A percentile compares a stretch with the other conserved stretches of the same genome.
Evolutionary conservation across 2,329 filamentous ascomycete genomes (phyloP).

Genomic region (Pseudogymnoascus sp.): DNA sequence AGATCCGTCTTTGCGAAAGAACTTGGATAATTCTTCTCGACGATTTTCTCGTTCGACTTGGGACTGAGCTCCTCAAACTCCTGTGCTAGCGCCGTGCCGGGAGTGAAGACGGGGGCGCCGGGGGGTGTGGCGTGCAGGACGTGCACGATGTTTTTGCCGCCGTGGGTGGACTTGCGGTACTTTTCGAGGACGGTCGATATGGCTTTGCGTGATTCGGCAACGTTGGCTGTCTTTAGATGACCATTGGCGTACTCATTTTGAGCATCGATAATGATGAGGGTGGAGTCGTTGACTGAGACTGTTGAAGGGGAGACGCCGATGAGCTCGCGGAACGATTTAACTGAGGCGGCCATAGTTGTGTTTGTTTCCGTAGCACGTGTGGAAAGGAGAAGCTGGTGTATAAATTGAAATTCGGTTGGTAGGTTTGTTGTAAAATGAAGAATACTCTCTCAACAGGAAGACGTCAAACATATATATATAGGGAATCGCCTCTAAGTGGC

Average conservation of each 20-base stretch:
- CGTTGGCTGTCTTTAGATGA: slow-evolving; percentile 43
- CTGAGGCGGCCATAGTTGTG: background rate
- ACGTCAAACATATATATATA: background rate
- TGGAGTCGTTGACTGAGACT: slow-evolving; percentile 48
- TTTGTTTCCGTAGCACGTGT: background rate
- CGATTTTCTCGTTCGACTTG: slow-evolving; percentile 42
- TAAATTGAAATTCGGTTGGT: background rate
- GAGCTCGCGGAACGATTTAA: slow-evolving; percentile 23
- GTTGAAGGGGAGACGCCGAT: slow-evolving; percentile 46
- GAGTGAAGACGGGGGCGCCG: slow-evolving; percentile 58
- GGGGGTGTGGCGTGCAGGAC: slow-evolving; percentile 48
- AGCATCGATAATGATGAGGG: slow-evolving; percentile 59
- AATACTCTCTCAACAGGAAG: background rate
- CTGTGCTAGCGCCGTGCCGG: slow-evolving; percentile 47
- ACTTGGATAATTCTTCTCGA: slow-evolving; percentile 49
- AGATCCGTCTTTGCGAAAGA: slow-evolving; percentile 54
- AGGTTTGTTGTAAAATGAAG: background rate
- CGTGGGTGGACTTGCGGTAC: slow-evolving; percentile 41
- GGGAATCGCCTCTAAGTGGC: background rate
- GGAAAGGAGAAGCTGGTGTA: background rate
- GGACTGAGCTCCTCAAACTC: slow-evolving; percentile 53
- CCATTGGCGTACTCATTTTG: slow-evolving; percentile 56
- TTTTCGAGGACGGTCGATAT: slow-evolving; percentile 49
- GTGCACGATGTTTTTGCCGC: slow-evolving; percentile 40
- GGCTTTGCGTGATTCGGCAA: slow-evolving; percentile 42